Percentiles rank a stretch among this genome's conserved stretches.
Conservation (phyloP, 495 filamentous ascomycete species). For the Penicillium nucicola region DNA sequence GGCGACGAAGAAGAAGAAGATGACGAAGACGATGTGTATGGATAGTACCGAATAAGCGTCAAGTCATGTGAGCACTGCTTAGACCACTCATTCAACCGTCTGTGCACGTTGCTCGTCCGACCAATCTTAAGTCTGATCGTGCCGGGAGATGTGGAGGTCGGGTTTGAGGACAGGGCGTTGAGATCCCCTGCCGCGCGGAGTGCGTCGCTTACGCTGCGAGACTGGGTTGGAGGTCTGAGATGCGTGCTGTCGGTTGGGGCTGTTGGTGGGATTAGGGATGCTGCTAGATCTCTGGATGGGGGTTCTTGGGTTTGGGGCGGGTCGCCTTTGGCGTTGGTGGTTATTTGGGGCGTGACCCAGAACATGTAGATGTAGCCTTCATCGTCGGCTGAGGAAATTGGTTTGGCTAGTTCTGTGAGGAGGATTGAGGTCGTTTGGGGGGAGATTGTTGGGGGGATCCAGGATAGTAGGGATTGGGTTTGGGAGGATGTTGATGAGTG, state of each 20-base stretch:
- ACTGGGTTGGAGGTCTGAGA: slow-evolving; percentile 34
- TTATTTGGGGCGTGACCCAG: slow-evolving; percentile 69
- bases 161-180: slow-evolving; percentile 36
- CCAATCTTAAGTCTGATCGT: slow-evolving; percentile 89
- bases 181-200: slow-evolving; percentile 51
- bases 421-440: slow-evolving; percentile 64
- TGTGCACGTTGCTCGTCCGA: slow-evolving; percentile 83
- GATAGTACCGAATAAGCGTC: slow-evolving; percentile 86
- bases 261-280: slow-evolving; percentile 52
- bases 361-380: slow-evolving; percentile 98
- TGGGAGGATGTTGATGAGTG: slow-evolving; percentile 38
- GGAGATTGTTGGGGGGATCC: slow-evolving; percentile 62
- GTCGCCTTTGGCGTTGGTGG: slow-evolving; percentile 18
- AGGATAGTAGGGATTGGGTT: slow-evolving; percentile 51
- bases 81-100: slow-evolving; percentile 87
- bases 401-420: slow-evolving; percentile 76
- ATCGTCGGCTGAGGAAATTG: slow-evolving; percentile 73
- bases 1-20: slow-evolving; percentile 31
- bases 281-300: slow-evolving; percentile 56
- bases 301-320: not conserved
- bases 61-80: slow-evolving; percentile 87
- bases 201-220: slow-evolving; percentile 63
- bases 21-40: slow-evolving; percentile 63
- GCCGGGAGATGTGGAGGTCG: slow-evolving; percentile 25
- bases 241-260: slow-evolving; percentile 4